Evolutionary conservation across 768 basidiomycete species (phyloP).

Genomic region (Austroboletus festivus): DNA sequence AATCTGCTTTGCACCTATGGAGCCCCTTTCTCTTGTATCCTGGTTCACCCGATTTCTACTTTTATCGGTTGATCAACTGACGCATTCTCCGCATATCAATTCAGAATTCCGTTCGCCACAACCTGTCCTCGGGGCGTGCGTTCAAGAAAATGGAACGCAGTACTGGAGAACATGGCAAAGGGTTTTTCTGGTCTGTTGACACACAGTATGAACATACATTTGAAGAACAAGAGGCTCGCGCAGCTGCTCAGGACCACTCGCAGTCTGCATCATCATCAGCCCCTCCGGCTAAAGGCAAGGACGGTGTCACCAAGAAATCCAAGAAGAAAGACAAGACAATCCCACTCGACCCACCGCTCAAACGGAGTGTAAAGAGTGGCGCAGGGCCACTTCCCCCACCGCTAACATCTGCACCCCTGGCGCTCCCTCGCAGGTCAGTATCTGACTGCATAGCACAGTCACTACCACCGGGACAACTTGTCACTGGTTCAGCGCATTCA

Average conservation of each 20-base stretch:
- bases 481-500: neutral
- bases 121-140: constrained; percentile 87
- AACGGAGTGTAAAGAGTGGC: constrained; percentile 67
- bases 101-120: constrained; percentile 94
- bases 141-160: constrained; percentile 89
- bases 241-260: constrained; percentile 31
- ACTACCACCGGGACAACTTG: constrained; percentile 3
- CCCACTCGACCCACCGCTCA: constrained; percentile 58
- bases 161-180: constrained; percentile 84
- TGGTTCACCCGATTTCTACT: constrained; percentile 1
- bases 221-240: constrained; percentile 65
- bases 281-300: constrained; percentile 34
- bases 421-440: constrained; percentile 39
- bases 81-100: constrained; percentile 1
- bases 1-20: neutral
- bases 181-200: constrained; percentile 91
- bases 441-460: constrained; percentile 4
- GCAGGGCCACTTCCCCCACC: constrained; percentile 61
- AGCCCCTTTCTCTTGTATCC: neutral
- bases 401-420: constrained; percentile 60
- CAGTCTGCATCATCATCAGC: constrained; percentile 22
- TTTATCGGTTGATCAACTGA: constrained; percentile 11
- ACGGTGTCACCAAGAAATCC: constrained; percentile 27
- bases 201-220: constrained; percentile 64
- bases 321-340: constrained; percentile 61